Percentiles rank a stretch among this genome's conserved stretches.
Evolutionary conservation across 495 filamentous ascomycete genomes (phyloP).

Genomic region (Hyphodiscus hymeniophilus): DNA sequence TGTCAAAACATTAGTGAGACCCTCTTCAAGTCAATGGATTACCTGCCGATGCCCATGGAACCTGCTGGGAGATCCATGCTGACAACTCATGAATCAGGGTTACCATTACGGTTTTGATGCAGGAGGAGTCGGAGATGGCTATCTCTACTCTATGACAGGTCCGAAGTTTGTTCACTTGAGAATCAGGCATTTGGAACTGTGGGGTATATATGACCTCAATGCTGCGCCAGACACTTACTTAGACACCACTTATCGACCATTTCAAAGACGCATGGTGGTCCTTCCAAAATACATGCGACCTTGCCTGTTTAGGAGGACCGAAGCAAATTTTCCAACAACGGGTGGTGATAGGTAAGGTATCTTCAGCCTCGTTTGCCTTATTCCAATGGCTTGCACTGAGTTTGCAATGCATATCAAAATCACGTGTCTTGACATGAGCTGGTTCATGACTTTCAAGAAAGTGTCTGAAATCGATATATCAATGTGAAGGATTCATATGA

Average conservation of each 20-base stretch:
- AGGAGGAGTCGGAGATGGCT: neutral
- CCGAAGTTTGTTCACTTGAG: neutral
- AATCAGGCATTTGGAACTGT: neutral
- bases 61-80: neutral
- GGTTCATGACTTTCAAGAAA: too few relatives aligned
- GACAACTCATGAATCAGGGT: neutral
- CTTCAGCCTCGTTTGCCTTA: too few relatives aligned
- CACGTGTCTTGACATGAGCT: too few relatives aligned
- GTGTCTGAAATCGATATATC: too few relatives aligned
- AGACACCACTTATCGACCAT: neutral
- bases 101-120: neutral
- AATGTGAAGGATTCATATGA: too few relatives aligned
- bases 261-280: neutral
- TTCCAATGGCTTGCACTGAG: too few relatives aligned
- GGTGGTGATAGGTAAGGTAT: too few relatives aligned
- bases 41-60: neutral
- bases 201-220: neutral
- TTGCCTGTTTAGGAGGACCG: neutral
- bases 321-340: neutral
- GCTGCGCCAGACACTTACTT: neutral
- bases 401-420: too few relatives aligned
- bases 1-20: neutral
- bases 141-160: neutral
- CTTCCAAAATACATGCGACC: neutral
- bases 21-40: neutral